Evolutionary conservation across 768 basidiomycete species (phyloP).

Genomic region (Boletellus ananas): DNA sequence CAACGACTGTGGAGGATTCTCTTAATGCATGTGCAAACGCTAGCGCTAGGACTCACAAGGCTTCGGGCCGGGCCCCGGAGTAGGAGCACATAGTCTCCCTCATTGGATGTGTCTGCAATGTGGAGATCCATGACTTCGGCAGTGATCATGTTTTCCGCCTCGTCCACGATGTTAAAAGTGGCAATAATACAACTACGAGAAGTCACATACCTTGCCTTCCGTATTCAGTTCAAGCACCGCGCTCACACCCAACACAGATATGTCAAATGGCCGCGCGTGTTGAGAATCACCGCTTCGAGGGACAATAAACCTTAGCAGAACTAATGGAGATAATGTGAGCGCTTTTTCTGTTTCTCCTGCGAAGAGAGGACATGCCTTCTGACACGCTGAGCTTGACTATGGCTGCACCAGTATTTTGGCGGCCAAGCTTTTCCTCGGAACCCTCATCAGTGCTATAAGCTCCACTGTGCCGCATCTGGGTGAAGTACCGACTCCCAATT

Average conservation of each 20-base stretch:
- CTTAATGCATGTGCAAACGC: conserved; percentile 1
- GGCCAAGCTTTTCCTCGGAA: conserved; percentile 24
- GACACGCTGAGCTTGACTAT: conserved; percentile 48
- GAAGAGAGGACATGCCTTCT: conserved; percentile 34
- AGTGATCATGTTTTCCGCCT: conserved; percentile 72
- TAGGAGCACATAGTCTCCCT: conserved; percentile 41
- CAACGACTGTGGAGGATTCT: conserved; percentile 34
- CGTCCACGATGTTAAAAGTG: conserved; percentile 5
- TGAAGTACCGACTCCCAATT: conserved; percentile 78
- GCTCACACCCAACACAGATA: conserved; percentile 60
- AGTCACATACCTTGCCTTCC: conserved; percentile 57
- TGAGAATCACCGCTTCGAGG: conserved; percentile 39
- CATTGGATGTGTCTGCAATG: conserved; percentile 44
- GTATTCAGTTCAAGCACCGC: conserved; percentile 63
- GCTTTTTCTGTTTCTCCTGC: background rate
- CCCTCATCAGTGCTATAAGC: conserved; percentile 45
- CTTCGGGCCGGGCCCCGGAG: conserved; percentile 53
- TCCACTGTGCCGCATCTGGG: conserved; percentile 33
- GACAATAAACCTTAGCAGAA: conserved; percentile 44
- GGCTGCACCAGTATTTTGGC: conserved; percentile 35
- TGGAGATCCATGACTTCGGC: conserved; percentile 60
- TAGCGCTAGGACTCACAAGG: conserved; percentile 43
- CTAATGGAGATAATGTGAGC: conserved; percentile 19
- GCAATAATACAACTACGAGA: background rate
- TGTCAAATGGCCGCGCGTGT: conserved; percentile 46